A percentile compares a stretch with the other conserved stretches of the same genome.
Evolutionary conservation across 2,329 filamentous ascomycete genomes (phyloP).

Genomic region (Trichoderma sp.): DNA sequence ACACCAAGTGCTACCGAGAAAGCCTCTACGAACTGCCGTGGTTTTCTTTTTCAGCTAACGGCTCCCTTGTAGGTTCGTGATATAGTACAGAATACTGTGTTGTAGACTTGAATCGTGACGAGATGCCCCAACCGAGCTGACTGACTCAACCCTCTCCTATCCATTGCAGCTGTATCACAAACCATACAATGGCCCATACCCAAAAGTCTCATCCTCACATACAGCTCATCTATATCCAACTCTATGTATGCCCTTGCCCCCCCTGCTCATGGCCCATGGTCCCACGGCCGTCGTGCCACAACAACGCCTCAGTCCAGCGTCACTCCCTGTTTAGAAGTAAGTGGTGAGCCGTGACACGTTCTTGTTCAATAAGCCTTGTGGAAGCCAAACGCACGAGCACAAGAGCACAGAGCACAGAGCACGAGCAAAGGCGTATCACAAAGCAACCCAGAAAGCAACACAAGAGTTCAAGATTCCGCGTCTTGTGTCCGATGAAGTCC

Average conservation of each 20-base stretch:
- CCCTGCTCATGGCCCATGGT: background rate
- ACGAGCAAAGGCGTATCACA: background rate
- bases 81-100: background rate
- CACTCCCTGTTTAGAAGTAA: background rate
- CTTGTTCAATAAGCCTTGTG: conserved; percentile 6
- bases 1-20: background rate
- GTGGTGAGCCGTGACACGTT: conserved; percentile 8
- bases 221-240: background rate
- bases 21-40: background rate
- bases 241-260: background rate
- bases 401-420: background rate
- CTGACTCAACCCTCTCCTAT: background rate
- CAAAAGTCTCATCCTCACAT: background rate
- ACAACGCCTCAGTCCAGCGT: background rate
- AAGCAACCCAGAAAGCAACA: conserved; percentile 8
- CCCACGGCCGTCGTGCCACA: background rate
- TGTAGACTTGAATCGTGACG: background rate
- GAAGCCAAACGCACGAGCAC: background rate
- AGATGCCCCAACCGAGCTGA: background rate
- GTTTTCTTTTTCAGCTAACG: background rate
- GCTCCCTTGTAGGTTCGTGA: background rate
- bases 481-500: conserved; percentile 21
- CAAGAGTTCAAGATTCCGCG: conserved; percentile 17
- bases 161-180: background rate
- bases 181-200: background rate